phyloP scores from a whole-genome alignment of 371 early-diverging fungal species.

The Mortierella sp. region DNA sequence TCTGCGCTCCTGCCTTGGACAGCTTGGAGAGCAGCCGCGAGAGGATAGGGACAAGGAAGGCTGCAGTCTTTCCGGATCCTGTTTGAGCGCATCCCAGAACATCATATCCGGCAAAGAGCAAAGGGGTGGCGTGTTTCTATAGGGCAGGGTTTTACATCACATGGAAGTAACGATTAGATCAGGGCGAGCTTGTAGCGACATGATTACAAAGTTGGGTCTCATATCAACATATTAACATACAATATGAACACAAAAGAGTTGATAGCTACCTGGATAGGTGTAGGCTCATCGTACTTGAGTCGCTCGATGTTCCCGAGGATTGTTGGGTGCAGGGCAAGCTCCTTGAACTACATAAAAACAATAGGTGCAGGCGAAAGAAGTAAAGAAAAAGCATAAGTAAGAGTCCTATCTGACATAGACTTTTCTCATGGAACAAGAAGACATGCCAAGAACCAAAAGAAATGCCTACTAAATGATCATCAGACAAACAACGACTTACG shows the following conservation, averaged over 20 bases:
- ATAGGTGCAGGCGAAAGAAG: background rate
- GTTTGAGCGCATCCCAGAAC: slow-evolving; percentile 87
- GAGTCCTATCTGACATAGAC: too few relatives aligned
- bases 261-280: slow-evolving; percentile 76
- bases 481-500: slow-evolving; percentile 13
- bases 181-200: background rate
- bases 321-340: slow-evolving; percentile 62
- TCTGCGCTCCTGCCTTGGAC: background rate
- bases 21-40: slow-evolving; percentile 38
- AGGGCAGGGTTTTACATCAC: background rate
- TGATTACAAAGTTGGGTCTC: background rate
- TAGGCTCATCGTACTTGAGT: slow-evolving; percentile 71
- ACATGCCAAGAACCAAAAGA: background rate
- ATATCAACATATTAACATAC: too few relatives aligned
- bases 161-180: background rate
- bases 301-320: slow-evolving; percentile 71
- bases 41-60: slow-evolving; percentile 72
- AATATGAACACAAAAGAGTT: background rate
- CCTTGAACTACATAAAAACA: slow-evolving; percentile 58
- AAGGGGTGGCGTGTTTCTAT: slow-evolving; percentile 73
- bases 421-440: too few relatives aligned
- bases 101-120: slow-evolving; percentile 76
- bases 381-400: background rate
- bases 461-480: background rate
- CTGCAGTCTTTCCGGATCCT: slow-evolving; percentile 85